A percentile compares a stretch with the other conserved stretches of the same genome.
These are phyloP conservation scores for Backusella psychrophila DNA, from an alignment of 192 early-diverging fungal species.

Conservation along the genomic window DNA sequence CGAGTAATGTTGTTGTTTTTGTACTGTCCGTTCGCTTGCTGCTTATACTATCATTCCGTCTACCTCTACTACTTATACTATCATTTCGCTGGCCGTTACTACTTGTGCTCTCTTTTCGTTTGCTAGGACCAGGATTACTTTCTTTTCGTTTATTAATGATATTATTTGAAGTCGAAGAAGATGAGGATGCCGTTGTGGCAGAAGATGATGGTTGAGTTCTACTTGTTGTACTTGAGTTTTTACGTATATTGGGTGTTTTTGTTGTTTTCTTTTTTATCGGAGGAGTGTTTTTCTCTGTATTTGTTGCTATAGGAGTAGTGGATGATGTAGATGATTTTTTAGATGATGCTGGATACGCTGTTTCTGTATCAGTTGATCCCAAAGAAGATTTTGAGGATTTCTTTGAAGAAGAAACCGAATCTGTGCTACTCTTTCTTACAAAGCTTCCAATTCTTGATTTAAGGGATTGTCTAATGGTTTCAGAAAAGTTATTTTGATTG, in stretches of 20 bases:
- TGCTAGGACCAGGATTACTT: not conserved
- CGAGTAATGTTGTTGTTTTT: not conserved
- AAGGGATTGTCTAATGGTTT: not conserved
- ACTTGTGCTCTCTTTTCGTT: not conserved
- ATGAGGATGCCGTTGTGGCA: not conserved
- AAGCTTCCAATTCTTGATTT: not conserved
- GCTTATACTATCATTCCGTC: not conserved
- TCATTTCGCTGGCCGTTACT: not conserved
- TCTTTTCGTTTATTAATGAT: not conserved
- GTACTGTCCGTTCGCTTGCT: not conserved
- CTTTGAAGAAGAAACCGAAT: not conserved
- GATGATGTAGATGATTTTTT: conserved; percentile 20
- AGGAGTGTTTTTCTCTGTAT: not conserved
- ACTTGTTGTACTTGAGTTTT: not conserved
- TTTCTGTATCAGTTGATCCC: not conserved
- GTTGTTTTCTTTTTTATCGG: conserved; percentile 9
- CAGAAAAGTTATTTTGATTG: not conserved
- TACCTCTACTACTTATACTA: not conserved
- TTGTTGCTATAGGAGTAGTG: not conserved
- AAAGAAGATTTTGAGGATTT: conserved; percentile 11
- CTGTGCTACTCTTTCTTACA: not conserved
- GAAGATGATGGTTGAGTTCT: not conserved
- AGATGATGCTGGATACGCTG: conserved; percentile 34
- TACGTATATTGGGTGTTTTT: conserved; percentile 10
- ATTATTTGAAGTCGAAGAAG: not conserved